Base-by-base conservation (phyloP, 495 filamentous ascomycete genomes). In the Daldinia loculata region DNA sequence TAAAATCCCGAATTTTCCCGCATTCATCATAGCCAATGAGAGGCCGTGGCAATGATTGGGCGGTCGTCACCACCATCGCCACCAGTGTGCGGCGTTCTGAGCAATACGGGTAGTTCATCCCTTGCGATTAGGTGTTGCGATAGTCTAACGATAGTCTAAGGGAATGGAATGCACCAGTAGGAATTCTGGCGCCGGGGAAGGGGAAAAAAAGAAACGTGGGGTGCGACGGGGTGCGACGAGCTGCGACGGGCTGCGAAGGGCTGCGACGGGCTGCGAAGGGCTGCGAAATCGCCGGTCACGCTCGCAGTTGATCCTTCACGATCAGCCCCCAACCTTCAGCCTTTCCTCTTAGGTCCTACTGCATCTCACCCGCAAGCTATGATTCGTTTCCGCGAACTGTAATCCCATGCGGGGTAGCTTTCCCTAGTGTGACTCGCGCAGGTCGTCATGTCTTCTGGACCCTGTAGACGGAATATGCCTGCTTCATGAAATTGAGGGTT, bases 101-200 rank as follows among this genome's bases (percentile, higher is more conserved):
- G 64, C 56, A 39, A 32, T 38, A 32, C 34, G 50, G 61, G 26
- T 62, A 30, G 41, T 55, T 66, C 45, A 58, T 29, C 56, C 45
- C 61, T 69, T 55, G 52, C 34, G 57, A 69, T 73, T 73, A 73
- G 66, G 70, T 69, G 62, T 73, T 73, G 41, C 62, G 41, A 73
- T 73, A 29, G 70, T 66, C 61, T 73, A 73, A 73, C 62, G 41
- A 73, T 73, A 29, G 70, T 66, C 61, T 73, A 73, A 73, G 52
- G 66, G 61, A 69, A 66, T 69, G 36, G 58, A 62, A 69, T 53
- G 70, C 66, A 66, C 70, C 70, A 73, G 70, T 73, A 69, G 48
- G 59, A 69, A 55, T 9, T 19, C 57, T 30, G 22, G 50, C 50
- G 39, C 34, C 41, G 38, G 27, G 52, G 29, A 56, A 65, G 38